Evolutionary conservation across 306 rosid genomes (phyloP), one percentile per base, ranked within the genome.

Genomic region (Lagenaria siceraria): DNA sequence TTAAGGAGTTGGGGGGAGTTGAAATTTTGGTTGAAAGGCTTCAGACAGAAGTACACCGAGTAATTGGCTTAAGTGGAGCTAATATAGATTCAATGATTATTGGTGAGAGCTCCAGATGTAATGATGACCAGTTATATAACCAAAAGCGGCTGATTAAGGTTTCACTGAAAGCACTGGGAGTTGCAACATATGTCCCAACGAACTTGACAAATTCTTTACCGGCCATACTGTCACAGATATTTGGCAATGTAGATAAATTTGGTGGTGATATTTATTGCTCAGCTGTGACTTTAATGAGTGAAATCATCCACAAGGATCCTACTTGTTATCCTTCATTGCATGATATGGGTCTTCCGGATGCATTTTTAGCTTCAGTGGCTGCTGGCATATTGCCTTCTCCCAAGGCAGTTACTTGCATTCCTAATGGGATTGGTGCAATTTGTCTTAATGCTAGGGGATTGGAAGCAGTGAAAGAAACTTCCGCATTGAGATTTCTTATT

Each of bases 261-360:
- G 98, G 98, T 62, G 98, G 98, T 42, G 97, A 94, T 80, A 92
- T 94, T 84, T 94, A 92, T 87, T 86, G 87, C 86, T 94, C 98
- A 51, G 98, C 98, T 78, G 98, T 90, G 85, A 92, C 97, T 75
- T 92, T 94, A 64, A 87, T 94, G 97, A 94, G 97, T 86, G 98
- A 94, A 88, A 90, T 91, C 60, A 94, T 94, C 84, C 98, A 94
- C 89, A 94, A 89, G 83, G 98, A 94, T 79, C 97, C 98, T 70
- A 94, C 97, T 27, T 90, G 88, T 80, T 94, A 87, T 84, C 79
- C 93, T 80, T 79, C 86, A 84, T 79, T 94, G 83, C 96, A 90
- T 82, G 98, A 94, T 80, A 84, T 90, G 92, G 97, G 97, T 76
- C 98, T 94, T 76, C 98, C 98, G 43, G 89, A 87, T 79, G 96